These are phyloP conservation scores for Ramalina intermedia DNA, from an alignment of 495 filamentous ascomycete genomes.

Conservation along the genomic window DNA sequence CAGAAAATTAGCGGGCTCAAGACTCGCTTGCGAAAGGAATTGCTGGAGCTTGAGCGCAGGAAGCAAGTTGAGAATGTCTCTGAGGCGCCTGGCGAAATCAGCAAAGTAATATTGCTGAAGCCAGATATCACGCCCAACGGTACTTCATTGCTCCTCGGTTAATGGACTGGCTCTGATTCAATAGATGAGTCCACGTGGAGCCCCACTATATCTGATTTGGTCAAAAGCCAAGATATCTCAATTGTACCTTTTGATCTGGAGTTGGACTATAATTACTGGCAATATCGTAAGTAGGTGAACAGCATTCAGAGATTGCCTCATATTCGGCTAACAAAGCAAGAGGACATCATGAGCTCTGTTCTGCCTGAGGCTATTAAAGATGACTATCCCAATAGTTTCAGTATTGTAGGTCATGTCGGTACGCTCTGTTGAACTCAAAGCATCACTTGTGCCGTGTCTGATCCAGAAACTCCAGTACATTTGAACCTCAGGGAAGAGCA, in stretches of 20 bases:
- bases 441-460: neutral
- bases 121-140: constrained; percentile 55
- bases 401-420: constrained; percentile 77
- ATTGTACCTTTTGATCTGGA: constrained; percentile 60
- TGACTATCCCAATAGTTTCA: constrained; percentile 72
- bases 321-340: constrained; percentile 24
- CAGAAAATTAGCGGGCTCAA: constrained; percentile 56
- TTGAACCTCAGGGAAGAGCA: constrained; percentile 76
- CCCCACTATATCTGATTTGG: constrained; percentile 47
- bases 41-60: constrained; percentile 47
- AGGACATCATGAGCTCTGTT: constrained; percentile 67
- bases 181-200: constrained; percentile 66
- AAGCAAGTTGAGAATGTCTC: constrained; percentile 31
- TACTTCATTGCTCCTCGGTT: constrained; percentile 18
- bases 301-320: neutral
- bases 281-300: constrained; percentile 43
- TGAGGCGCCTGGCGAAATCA: constrained; percentile 29
- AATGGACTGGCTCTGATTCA: neutral
- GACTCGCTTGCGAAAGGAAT: constrained; percentile 44
- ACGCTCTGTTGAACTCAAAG: constrained; percentile 17
- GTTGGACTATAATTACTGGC: constrained; percentile 78
- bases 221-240: constrained; percentile 46
- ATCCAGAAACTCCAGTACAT: constrained; percentile 41
- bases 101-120: constrained; percentile 63
- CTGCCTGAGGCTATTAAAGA: constrained; percentile 53